Evolutionary conservation across 2,329 filamentous ascomycete genomes (phyloP), one percentile per base, ranked within the genome.

Genomic region (Cytospora leucostoma): DNA sequence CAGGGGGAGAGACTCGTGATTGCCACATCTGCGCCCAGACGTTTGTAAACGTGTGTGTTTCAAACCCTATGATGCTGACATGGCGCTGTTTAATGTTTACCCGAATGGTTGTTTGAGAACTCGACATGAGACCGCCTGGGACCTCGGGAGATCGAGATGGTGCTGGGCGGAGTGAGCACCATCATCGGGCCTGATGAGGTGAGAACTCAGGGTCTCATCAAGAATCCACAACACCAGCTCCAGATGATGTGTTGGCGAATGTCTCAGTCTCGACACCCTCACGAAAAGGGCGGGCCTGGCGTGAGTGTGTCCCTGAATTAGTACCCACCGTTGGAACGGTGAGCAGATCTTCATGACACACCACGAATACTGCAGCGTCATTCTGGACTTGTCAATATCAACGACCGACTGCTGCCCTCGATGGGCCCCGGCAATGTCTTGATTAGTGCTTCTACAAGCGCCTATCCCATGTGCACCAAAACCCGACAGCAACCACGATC

Each of bases 191-290:
- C 33, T 56, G 40, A 33, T 62, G 59, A 62, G 59, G 59, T 62
- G 54, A 62, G 59, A 35, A 33, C 12, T 32, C n/a, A 60, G 50
- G 8, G 53, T 56, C 51, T 35, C 59, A 37, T 62, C 33, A 44
- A n/a, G 5, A n/a, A 8, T 7, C 40, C 17, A 44, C 33, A 49
- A n/a, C 54, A 32, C 40, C 52, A 58, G 33, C 19, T 35, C 34
- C 44, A 56, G 35, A 19, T 21, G 52, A 54, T 65, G 63, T 21
- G 60, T 27, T 65, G 63, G 63, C 56, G 56, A 34, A 55, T 65
- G 63, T 65, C 63, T 65, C 56, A 59, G 56, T 27, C 56, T 56
- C 38, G 34, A 63, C 60, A 59, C 63, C 60, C 47, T 61, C 58
- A 49, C 35, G 40, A 44, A 44, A 27, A 56, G 56, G 53, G 37